phyloP scores from a whole-genome alignment of 257 asterid species.

The Capsicum baccatum region DNA sequence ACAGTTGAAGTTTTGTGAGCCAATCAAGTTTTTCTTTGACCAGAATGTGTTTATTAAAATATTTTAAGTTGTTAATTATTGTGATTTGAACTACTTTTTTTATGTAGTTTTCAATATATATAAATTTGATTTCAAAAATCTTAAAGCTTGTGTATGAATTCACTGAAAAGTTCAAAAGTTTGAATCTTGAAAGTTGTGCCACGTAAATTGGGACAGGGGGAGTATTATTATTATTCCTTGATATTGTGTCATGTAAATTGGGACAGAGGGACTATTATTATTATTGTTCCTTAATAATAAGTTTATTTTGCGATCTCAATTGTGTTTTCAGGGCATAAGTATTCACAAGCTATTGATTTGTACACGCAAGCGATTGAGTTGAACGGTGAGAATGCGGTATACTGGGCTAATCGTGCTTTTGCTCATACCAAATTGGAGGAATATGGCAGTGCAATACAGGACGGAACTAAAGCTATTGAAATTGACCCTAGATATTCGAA shows the following conservation, averaged over 20 bases:
- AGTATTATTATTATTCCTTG: neutral
- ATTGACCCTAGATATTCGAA: constrained; percentile 88
- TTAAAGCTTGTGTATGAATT: too few relatives aligned
- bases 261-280: too few relatives aligned
- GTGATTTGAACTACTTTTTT: neutral
- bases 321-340: constrained; percentile 67
- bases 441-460: constrained; percentile 96
- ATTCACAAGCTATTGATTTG: constrained; percentile 89
- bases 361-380: constrained; percentile 86
- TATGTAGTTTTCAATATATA: too few relatives aligned
- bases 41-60: too few relatives aligned
- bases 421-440: constrained; percentile 96
- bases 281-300: neutral
- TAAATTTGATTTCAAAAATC: too few relatives aligned
- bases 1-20: too few relatives aligned
- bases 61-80: too few relatives aligned
- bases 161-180: too few relatives aligned
- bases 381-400: constrained; percentile 75
- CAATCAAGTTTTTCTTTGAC: too few relatives aligned
- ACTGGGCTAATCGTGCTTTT: constrained; percentile 97
- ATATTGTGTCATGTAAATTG: neutral
- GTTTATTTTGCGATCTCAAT: neutral
- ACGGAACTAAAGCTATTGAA: constrained; percentile 84
- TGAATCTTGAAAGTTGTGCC: too few relatives aligned
- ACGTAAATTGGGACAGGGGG: too few relatives aligned